Evolutionary conservation across 345 rosid species (phyloP), one percentile per base, ranked within the genome.

Genomic region (Arabidopsis thaliana): DNA sequence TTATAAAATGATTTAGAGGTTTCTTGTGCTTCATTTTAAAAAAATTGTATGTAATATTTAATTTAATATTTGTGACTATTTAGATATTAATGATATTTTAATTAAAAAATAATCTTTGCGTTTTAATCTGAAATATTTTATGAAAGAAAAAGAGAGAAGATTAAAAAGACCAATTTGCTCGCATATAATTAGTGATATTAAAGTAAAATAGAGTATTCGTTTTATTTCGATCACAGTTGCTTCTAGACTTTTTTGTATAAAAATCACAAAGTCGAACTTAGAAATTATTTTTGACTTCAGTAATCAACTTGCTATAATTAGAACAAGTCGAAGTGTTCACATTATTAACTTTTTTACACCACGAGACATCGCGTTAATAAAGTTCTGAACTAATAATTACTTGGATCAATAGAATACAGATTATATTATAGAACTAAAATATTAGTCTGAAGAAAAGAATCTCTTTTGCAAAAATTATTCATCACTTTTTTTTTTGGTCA

Each of bases 391-490:
- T 66, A 58, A 66, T 74, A 16, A 74, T 66, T 65, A 46, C 72
- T 46, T 66, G 50, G 59, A 74, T 58, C 58, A 1, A 6, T 65
- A 28, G n/a, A 60, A 49, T 33, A 59, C n/a, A 46, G 10, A 8
- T 23, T 14, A 13, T 12, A n/a, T 36, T 3, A 24, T 42, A 8
- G 11, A 62, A 66, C 25, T 67, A 57, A 58, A 75, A 59, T 16
- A 67, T 49, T 40, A 59, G 50, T 59, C 59, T 30, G 9, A 67
- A 67, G 53, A 67, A 75, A 75, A 50, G 79, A 75, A 75, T 75
- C 73, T 50, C 20, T 55, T 75, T 68, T 75, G 6, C 6, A 22
- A 58, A 16, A 45, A 49, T 5, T 30, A 30, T 67, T 68, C 38
- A 44, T 53, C 44, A 41, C 46, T 50, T 38, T 22, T 38, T 8